A percentile compares a stretch with the other conserved stretches of the same genome.
phyloP scores from a whole-genome alignment of 768 basidiomycete species.

The Cyclocybe cylindracea region DNA sequence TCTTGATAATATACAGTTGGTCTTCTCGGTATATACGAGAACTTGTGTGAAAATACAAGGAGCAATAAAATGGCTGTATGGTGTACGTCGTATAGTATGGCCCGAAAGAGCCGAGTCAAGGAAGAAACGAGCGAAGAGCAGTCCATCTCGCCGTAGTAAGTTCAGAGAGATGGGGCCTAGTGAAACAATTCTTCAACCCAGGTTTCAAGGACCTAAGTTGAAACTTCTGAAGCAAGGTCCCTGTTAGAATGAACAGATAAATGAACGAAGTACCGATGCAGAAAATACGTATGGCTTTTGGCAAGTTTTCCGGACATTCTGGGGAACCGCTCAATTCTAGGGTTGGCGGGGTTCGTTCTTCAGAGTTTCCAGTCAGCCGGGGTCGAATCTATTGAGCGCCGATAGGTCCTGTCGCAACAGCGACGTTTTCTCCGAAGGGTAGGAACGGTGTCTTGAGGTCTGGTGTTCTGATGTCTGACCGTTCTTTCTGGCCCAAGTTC shows the following conservation, averaged over 20 bases:
- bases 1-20: conserved; percentile 38
- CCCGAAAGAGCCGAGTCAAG: conserved; percentile 6
- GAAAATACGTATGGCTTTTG: conserved; percentile 15
- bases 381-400: conserved; percentile 34
- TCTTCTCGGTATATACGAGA: conserved; percentile 35
- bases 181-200: not conserved
- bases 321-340: no score
- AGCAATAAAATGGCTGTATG: conserved; percentile 19
- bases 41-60: conserved; percentile 29
- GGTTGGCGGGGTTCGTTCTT: no score
- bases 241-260: conserved; percentile 44
- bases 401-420: conserved; percentile 47
- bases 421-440: conserved; percentile 61
- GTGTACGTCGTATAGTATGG: conserved; percentile 9
- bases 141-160: conserved; percentile 1
- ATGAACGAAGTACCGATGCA: conserved; percentile 40
- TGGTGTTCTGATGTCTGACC: conserved; percentile 35
- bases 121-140: conserved; percentile 6
- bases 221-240: conserved; percentile 22
- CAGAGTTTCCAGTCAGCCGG: no score
- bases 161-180: conserved; percentile 1
- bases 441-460: conserved; percentile 62
- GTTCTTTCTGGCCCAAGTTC: conserved; percentile 41
- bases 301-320: no score
- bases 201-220: conserved; percentile 3